Base-by-base conservation (phyloP, 768 basidiomycete genomes). In the Galerina marginata region DNA sequence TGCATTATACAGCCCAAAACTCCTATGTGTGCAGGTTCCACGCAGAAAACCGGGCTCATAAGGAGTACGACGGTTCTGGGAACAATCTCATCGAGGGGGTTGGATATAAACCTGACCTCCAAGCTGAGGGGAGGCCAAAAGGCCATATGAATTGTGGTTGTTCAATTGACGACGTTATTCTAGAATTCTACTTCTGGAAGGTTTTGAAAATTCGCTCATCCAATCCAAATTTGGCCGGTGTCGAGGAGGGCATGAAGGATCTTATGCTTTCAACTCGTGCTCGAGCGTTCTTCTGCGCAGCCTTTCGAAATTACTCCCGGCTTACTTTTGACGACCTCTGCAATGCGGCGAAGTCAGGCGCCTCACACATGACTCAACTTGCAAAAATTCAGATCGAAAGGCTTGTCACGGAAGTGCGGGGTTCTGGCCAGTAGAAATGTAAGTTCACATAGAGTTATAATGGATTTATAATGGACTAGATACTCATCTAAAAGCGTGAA, bases 141-240 rank as follows among this genome's bases (percentile, higher is more conserved):
- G 53, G 39, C 14, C 25, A 29, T 38, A 39, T 54, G 33, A 39
- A 11, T 25, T 54, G 53, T 23, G 53, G 53, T 26, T 54, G 53
- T 42, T 20, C 53, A 11, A 25, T 42, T 9, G 40, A 54, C 6
- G 53, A 54, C 15, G 53, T 54, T 14, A 38, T 54, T 12, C 39
- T 54, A 2, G 53, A 54, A 14, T 54, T 54, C 20, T 54, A 38
- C 25, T 42, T 43, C n/a, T 54, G 53, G 53, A 54, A 54, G 40
- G 25, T 26, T 5, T 54, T 36, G 53, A 16, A 9, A 10, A 23
- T 39, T 2, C 37, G 10, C 4, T 54, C 53, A n/a, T 23, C 37
- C 16, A 39, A 54, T 26, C 53, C 53, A 3, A 16, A 5, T 1
- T 4, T 39, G 5, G 23, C 10, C 5, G 20, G 7, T 7, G 6